These are phyloP conservation scores for Yarrowia osloensis DNA, from an alignment of 805 yeast genomes.

Conservation along the genomic window DNA sequence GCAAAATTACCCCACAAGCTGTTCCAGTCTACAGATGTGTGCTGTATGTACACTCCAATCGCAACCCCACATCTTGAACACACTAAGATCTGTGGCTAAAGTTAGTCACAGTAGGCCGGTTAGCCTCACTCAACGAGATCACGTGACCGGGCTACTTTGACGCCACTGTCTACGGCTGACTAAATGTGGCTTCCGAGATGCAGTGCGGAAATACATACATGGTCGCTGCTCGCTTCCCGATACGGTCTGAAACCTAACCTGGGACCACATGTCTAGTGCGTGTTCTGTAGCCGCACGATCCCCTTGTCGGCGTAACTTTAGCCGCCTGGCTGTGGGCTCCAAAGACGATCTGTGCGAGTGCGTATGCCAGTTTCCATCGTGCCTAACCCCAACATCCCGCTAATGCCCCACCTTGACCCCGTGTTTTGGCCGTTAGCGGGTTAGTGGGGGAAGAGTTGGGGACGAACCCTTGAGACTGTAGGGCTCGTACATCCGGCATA, in stretches of 20 bases:
- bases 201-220: neutral
- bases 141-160: neutral
- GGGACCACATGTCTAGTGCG: neutral
- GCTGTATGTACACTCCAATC: too few relatives aligned
- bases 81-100: neutral
- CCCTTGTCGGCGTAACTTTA: conserved; percentile 29
- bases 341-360: too few relatives aligned
- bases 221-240: conserved; percentile 20
- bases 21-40: too few relatives aligned
- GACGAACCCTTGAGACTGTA: too few relatives aligned
- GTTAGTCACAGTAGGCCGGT: neutral
- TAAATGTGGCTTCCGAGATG: conserved; percentile 7
- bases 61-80: neutral
- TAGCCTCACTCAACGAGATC: conserved; percentile 4
- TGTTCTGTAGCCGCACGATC: conserved; percentile 7
- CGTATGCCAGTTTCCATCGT: too few relatives aligned
- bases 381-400: neutral
- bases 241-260: conserved; percentile 11
- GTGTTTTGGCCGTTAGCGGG: neutral
- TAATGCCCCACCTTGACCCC: neutral
- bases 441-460: neutral
- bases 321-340: conserved; percentile 11
- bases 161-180: neutral
- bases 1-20: too few relatives aligned
- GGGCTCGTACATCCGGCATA: neutral